Evolutionary conservation across 805 yeast genomes (phyloP).

Genomic region (Yamadazyma ubonensis): DNA sequence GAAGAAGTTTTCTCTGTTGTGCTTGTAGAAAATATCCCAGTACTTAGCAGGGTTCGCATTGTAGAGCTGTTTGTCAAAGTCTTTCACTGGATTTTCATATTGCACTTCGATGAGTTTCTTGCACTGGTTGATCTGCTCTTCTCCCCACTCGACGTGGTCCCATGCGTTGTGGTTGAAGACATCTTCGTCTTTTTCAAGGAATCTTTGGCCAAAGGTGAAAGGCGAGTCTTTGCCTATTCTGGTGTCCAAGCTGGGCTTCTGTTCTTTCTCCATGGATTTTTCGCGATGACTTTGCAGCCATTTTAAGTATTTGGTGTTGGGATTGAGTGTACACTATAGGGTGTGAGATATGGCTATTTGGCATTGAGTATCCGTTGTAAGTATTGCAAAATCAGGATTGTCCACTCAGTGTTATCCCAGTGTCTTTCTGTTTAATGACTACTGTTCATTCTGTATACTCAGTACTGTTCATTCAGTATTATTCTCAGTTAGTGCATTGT

Average conservation of each 20-base stretch:
- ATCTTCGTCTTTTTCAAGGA: constrained; percentile 65
- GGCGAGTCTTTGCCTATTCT: constrained; percentile 85
- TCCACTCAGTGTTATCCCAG: too few relatives aligned
- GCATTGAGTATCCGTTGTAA: too few relatives aligned
- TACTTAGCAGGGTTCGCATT: constrained; percentile 87
- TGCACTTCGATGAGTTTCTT: constrained; percentile 72
- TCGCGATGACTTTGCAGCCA: constrained; percentile 8
- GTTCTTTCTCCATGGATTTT: constrained; percentile 2
- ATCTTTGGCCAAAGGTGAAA: constrained; percentile 88
- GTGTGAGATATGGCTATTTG: too few relatives aligned
- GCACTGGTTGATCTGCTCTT: constrained; percentile 77
- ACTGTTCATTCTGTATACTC: too few relatives aligned
- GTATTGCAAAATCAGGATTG: too few relatives aligned
- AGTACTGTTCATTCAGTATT: too few relatives aligned
- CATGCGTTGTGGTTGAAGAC: constrained; percentile 94
- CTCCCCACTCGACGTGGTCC: constrained; percentile 98
- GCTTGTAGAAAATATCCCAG: constrained; percentile 93
- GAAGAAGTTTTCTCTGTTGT: constrained; percentile 90
- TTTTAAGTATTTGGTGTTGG: too few relatives aligned
- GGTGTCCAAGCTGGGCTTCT: constrained; percentile 23
- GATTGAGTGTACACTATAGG: too few relatives aligned
- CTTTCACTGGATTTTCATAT: constrained; percentile 79
- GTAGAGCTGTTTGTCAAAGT: constrained; percentile 74
- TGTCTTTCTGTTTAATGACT: too few relatives aligned
- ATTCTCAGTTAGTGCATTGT: too few relatives aligned